Percentiles rank a stretch among this genome's conserved stretches.
These are phyloP conservation scores for Cokeromyces recurvatus DNA, from an alignment of 371 early-diverging fungal genomes.

Conservation along the genomic window DNA sequence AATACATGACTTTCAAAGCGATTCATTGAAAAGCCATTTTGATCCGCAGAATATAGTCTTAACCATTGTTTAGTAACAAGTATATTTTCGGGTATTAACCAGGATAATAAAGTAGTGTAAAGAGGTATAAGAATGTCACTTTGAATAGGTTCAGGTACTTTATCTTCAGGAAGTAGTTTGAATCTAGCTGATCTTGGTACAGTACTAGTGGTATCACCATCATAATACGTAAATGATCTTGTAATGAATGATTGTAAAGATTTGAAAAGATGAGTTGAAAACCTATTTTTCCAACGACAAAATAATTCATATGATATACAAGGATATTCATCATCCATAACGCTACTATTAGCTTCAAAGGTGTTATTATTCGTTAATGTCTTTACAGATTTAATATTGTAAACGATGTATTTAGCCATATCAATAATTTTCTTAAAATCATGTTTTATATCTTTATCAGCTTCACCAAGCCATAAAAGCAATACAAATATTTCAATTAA, in stretches of 20 bases:
- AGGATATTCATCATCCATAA: background rate
- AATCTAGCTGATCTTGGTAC: background rate
- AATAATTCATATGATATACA: conserved; percentile 22
- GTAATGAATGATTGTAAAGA: conserved; percentile 46
- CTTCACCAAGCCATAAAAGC: conserved; percentile 38
- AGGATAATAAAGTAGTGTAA: conserved; percentile 39
- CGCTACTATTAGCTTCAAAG: too few species aligned
- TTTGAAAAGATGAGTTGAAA: conserved; percentile 46
- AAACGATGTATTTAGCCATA: conserved; percentile 4
- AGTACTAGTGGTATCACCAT: conserved; percentile 9
- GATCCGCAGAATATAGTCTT: conserved; percentile 46
- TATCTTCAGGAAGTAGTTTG: conserved; percentile 15
- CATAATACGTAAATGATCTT: conserved; percentile 31
- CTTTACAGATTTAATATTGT: conserved; percentile 7
- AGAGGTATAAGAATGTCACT: conserved; percentile 37
- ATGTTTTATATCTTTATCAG: conserved; percentile 3
- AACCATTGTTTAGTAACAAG: conserved; percentile 33
- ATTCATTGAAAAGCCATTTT: conserved; percentile 66
- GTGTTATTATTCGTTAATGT: background rate
- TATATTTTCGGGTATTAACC: conserved; percentile 39
- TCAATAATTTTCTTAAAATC: background rate
- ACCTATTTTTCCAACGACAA: conserved; percentile 36
- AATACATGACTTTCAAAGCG: conserved; percentile 59
- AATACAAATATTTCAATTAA: conserved; percentile 25
- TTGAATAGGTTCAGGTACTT: conserved; percentile 16